Base-by-base conservation (phyloP, 2,329 filamentous ascomycete genomes). In the Cercospora zeae-maydis region DNA sequence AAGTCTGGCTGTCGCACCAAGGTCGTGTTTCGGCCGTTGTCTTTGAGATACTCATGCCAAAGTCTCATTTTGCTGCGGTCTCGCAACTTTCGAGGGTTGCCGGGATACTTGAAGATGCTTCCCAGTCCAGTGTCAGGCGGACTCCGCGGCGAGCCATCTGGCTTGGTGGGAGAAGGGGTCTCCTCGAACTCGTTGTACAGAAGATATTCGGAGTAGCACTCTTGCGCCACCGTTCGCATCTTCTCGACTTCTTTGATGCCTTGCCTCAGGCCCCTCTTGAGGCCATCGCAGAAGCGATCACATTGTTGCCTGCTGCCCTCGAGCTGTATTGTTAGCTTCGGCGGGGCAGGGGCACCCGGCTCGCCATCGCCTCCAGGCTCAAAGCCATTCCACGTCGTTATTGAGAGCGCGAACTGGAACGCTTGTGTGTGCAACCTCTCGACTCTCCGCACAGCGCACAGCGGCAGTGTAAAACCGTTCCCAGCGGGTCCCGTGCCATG, bases 21-120 rank as follows among this genome's bases (percentile, higher is more conserved):
- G 1, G 93, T 98, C 59, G 90, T 86, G 77, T 96, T 98, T 62
- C 95, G 88, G 56, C 95, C 95, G 74, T 98, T 98, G 75, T 98
- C 95, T 82, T 66, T 66, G 64, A 99, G 82, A 76, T 99, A 99
- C 78, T 99, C 95, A 62, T 91, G 92, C 95, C 95, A 99, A 42
- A 99, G 79, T 51, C 95, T 85, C 90, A 99, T 98, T 81, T 99
- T 99, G 73, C 93, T 96, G 62, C 92, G 85, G 76, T 99, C 95
- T 69, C 95, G 86, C 63, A 98, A 83, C 78, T 98, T 98, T 74
- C 93, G 91, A 37, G 93, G 86, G 78, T 99, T 96, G 61, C 95
- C 95, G 1, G 95, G 95, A 74, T 99, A 99, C 72, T 89, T 88
- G 77, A 97, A 99, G 13, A 96, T 78, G 84, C 96, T 91, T 36